These are phyloP conservation scores for Porpolomopsis calyptriformis DNA, from an alignment of 768 basidiomycete species.

Conservation along the genomic window DNA sequence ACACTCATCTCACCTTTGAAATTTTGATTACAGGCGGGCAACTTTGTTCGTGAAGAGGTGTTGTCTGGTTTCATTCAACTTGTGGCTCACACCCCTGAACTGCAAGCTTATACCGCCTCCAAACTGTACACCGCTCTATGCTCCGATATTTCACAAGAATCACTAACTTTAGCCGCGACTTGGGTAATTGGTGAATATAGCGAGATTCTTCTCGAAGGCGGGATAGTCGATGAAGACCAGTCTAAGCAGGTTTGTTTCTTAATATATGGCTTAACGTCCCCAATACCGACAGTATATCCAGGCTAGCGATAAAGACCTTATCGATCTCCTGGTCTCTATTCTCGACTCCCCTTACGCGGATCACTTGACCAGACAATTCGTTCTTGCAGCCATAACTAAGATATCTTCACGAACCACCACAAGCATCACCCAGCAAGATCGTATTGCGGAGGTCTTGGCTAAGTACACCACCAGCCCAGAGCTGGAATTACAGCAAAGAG, in stretches of 20 bases:
- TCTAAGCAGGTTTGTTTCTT: constrained; percentile 44
- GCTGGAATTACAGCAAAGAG: constrained; percentile 90
- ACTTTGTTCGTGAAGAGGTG: constrained; percentile 95
- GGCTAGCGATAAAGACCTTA: constrained; percentile 72
- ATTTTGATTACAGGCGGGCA: constrained; percentile 62
- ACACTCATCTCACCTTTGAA: neutral
- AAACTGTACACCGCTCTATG: constrained; percentile 81
- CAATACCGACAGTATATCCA: constrained; percentile 21
- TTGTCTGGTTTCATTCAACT: constrained; percentile 91
- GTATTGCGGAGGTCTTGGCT: constrained; percentile 69
- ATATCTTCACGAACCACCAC: constrained; percentile 73
- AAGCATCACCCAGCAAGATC: constrained; percentile 55
- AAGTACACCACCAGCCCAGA: constrained; percentile 81
- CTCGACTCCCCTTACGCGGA: constrained; percentile 93
- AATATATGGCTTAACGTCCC: neutral
- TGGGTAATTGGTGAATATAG: constrained; percentile 98
- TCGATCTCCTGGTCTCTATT: constrained; percentile 78
- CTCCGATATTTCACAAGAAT: constrained; percentile 92
- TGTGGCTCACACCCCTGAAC: constrained; percentile 91
- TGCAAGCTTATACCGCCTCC: constrained; percentile 91
- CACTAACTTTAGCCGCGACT: constrained; percentile 81
- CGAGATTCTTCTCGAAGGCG: constrained; percentile 79
- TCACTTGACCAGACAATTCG: constrained; percentile 83
- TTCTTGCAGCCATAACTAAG: constrained; percentile 83
- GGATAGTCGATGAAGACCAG: constrained; percentile 65